A percentile compares a stretch with the other conserved stretches of the same genome.
Evolutionary conservation across 2,329 filamentous ascomycete species (phyloP).

Genomic region (Scorias spongiosa): DNA sequence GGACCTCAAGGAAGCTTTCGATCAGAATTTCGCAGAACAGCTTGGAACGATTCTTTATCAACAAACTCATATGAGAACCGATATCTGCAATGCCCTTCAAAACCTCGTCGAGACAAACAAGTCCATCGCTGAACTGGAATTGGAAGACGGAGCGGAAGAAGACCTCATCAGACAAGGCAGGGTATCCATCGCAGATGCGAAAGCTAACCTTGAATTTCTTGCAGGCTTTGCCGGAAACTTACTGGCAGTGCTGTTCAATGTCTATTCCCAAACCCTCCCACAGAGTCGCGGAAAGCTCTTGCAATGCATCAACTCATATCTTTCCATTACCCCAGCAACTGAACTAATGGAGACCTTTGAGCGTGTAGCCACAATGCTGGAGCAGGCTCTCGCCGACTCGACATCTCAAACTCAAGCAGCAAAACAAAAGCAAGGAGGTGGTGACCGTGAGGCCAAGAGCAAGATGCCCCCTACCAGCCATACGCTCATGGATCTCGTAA

Average conservation of each 20-base stretch:
- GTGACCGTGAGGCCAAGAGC: conserved; percentile 37
- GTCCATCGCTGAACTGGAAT: conserved; percentile 54
- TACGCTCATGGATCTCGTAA: conserved; percentile 91
- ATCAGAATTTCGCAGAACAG: conserved; percentile 78
- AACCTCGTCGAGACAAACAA: conserved; percentile 85
- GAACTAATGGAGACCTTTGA: conserved; percentile 82
- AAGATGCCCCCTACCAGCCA: conserved; percentile 84
- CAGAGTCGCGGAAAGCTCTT: conserved; percentile 83
- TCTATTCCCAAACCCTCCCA: conserved; percentile 90
- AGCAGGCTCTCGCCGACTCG: conserved; percentile 47
- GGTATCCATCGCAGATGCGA: conserved; percentile 58
- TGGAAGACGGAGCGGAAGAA: conserved; percentile 32
- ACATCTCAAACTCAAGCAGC: conserved; percentile 47
- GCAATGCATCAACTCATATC: conserved; percentile 84
- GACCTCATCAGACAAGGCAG: conserved; percentile 65
- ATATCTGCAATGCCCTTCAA: conserved; percentile 76
- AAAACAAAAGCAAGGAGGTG: conserved; percentile 38
- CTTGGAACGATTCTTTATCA: conserved; percentile 84
- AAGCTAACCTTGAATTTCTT: conserved; percentile 69
- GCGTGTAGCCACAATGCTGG: conserved; percentile 72
- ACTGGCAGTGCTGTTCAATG: conserved; percentile 94
- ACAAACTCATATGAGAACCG: conserved; percentile 71
- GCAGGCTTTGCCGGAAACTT: conserved; percentile 71
- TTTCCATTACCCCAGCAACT: conserved; percentile 51
- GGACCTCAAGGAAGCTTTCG: conserved; percentile 53